Conservation (phyloP, 495 filamentous ascomycete genomes). For the Saxispiralis lemnorum region DNA sequence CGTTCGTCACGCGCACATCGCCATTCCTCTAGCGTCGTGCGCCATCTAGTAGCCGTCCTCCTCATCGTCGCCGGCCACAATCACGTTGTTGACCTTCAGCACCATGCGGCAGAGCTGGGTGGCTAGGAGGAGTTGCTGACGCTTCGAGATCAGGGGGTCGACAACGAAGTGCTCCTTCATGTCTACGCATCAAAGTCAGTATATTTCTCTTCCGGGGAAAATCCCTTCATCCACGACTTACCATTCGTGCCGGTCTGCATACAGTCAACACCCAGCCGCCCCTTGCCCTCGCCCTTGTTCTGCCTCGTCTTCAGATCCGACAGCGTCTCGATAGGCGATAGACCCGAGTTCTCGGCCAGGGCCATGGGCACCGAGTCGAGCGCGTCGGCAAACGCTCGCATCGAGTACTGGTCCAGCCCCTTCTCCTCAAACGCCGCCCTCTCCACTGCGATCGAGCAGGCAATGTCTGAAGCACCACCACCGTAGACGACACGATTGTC, state of each 20-base stretch:
- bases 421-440: slow-evolving; percentile 70
- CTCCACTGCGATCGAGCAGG: slow-evolving; percentile 89
- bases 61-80: slow-evolving; percentile 80
- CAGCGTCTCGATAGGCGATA: slow-evolving; percentile 88
- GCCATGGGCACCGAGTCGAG: slow-evolving; percentile 93
- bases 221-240: slow-evolving; percentile 22
- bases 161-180: slow-evolving; percentile 97
- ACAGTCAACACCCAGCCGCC: slow-evolving; percentile 84
- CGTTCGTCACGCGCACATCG: no score
- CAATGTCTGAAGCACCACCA: slow-evolving; percentile 92
- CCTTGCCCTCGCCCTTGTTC: slow-evolving; percentile 64
- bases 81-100: slow-evolving; percentile 90
- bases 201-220: no score
- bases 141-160: slow-evolving; percentile 92
- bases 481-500: slow-evolving; percentile 99
- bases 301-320: slow-evolving; percentile 90
- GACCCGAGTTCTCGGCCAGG: slow-evolving; percentile 86
- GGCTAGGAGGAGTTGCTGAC: slow-evolving; percentile 85
- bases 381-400: slow-evolving; percentile 93
- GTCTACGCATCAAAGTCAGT: no score
- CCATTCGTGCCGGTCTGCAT: slow-evolving; percentile 85
- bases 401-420: slow-evolving; percentile 93
- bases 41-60: slow-evolving; percentile 34
- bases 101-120: slow-evolving; percentile 99
- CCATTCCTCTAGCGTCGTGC: no score